Evolutionary conservation across 257 asterid genomes (phyloP), one percentile per base, ranked within the genome.

Genomic region (Scutellaria minor): DNA sequence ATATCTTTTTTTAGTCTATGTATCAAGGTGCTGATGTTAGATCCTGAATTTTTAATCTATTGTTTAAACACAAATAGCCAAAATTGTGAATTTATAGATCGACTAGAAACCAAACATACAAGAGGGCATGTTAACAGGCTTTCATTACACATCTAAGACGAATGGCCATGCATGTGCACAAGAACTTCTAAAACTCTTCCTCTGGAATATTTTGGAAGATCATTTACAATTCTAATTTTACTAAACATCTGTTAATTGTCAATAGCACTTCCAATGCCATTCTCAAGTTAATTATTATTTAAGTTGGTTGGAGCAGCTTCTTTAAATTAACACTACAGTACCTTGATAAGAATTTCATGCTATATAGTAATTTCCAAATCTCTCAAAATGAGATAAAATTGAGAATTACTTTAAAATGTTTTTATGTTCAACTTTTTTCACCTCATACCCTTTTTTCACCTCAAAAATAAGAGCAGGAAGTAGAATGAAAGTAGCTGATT

Each of bases 301-400:
- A 9, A 14, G 6, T 46, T 59, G 47, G 9, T 59, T 13, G 64
- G 24, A 27, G 42, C 12, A 44, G 20, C 64, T 41, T 55, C 64
- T 41, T 13, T 7, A 55, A 68, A 69, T 55, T 13, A 24, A 39
- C 66, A 70, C 6, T 8, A 56, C n/a, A 70, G 56, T 42, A 53
- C 24, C 53, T 39, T 5, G 7, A 12, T 52, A 41, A 66, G 60
- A 55, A 31, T 10, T 66, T 66, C 14, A 10, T 15, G 39, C 20
- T 20, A 52, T 37, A 57, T n/a, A 52, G 40, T 52, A 39, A 8
- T 53, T 68, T 20, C 22, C 41, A 54, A 54, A 54, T 24, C 72
- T 31, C 39, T 51, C 56, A 42, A 13, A 20, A 57, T 41, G 24
- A 52, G 42, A 68, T n/a, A 31, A 35, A 35, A 51, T 7, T 13